Evolutionary conservation across 2,329 filamentous ascomycete genomes (phyloP).

Genomic region (Colletotrichum theobromicola): DNA sequence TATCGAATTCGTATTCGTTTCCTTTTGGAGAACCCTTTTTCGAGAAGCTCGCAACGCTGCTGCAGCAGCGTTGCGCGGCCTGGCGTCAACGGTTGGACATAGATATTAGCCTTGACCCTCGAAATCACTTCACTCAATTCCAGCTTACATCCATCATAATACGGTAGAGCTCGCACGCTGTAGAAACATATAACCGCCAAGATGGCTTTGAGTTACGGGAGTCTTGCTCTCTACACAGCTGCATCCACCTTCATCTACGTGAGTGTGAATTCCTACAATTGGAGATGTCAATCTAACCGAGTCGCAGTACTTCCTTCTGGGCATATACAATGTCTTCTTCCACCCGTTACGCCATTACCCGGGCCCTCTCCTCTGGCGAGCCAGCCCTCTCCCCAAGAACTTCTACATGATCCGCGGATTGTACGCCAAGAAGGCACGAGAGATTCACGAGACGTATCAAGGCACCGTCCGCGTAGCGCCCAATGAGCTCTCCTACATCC

Average conservation of each 20-base stretch:
- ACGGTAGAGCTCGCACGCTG: not conserved
- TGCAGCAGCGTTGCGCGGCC: not conserved
- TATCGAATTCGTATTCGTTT: constrained; percentile 16
- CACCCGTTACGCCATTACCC: constrained; percentile 37
- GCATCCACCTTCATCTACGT: not conserved
- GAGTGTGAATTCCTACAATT: not conserved
- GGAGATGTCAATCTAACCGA: not conserved
- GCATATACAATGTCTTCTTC: constrained; percentile 36
- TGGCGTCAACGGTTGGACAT: not conserved
- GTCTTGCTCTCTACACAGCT: not conserved
- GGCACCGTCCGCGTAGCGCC: constrained; percentile 44
- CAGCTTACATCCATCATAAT: not conserved
- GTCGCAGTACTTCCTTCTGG: not conserved
- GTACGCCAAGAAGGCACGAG: not conserved
- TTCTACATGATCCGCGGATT: not conserved
- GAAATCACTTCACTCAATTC: not conserved
- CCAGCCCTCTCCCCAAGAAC: constrained; percentile 12
- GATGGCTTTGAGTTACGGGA: not conserved
- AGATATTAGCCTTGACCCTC: not conserved
- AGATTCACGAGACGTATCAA: constrained; percentile 27
- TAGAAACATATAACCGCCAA: not conserved
- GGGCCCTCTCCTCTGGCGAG: constrained; percentile 26
- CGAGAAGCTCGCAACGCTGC: not conserved
- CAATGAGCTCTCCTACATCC: constrained; percentile 41
- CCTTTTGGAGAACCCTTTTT: not conserved